Base-by-base conservation (phyloP, 768 basidiomycete species). In the Favolaschia claudopus region DNA sequence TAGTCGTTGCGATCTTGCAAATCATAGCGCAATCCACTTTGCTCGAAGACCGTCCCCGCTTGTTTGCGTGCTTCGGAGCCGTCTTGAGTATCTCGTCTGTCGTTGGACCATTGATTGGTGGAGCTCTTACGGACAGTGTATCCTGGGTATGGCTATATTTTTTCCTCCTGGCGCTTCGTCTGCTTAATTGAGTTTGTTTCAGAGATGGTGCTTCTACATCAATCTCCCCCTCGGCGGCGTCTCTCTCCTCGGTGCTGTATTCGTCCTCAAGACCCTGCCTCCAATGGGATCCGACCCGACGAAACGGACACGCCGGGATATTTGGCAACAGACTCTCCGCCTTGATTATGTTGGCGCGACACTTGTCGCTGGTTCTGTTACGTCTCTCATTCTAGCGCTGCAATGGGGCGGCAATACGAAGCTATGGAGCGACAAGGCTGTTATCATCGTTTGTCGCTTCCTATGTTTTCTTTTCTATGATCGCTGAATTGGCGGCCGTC, bases 11-110 rank as follows among this genome's bases (percentile, higher is more conserved):
- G 33, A 62, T 32, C 28, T 32, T 31, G 29, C 33, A 31, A 36
- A 43, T 68, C 49, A 64, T 69, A 47, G 55, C 67, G 22, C 62
- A 70, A 38, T 60, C 70, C 31, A 67, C 68, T 24, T 63, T 60
- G 5, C 56, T 75, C 31, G 70, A 72, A 40, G 63, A 70, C 38
- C 68, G 67, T 20, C 58, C 72, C 14, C 31, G 62, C 7, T 59
- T 80, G 31, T 77, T 78, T 53, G 79, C 78, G 9, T 52, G 73
- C 14, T 75, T 77, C 32, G 75, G 79, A 29, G 74, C 68, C 54
- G 24, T 40, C 27, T 54, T 54, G 15, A 28, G 19, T 12, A 22
- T 56, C n/a, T 28, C 44, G 5, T 43, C 42, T 19, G 64, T 72
- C 20, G 42, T 66, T 22, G 67, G 67, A 66, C 40, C 64, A 5